Percentiles rank a stretch among this genome's conserved stretches.
phyloP scores from a whole-genome alignment of 2,329 filamentous ascomycete species.

The Pseudogymnoascus sp. region DNA sequence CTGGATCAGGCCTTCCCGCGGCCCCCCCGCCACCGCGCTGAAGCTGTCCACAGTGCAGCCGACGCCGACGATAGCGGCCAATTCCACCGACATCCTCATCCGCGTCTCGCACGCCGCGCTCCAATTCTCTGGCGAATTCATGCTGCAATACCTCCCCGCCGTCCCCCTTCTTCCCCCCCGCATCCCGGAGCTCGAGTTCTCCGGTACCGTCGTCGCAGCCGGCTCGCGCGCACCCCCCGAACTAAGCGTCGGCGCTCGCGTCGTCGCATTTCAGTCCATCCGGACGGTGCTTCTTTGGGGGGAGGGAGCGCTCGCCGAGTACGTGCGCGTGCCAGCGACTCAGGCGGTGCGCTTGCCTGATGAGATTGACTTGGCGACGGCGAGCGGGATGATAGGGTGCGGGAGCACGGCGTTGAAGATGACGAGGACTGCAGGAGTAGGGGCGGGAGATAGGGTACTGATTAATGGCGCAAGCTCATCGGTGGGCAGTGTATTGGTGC shows the following conservation, averaged over 20 bases:
- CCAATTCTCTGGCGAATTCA: slow-evolving; percentile 10
- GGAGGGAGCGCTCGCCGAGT: neutral
- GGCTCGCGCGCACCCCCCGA: slow-evolving; percentile 8
- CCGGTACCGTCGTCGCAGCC: slow-evolving; percentile 10
- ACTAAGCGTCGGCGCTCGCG: slow-evolving; percentile 5
- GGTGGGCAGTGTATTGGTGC: slow-evolving; percentile 8
- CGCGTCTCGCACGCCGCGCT: slow-evolving; percentile 11
- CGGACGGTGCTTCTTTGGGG: neutral
- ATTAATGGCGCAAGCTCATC: slow-evolving; percentile 11
- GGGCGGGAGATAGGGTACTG: slow-evolving; percentile 8
- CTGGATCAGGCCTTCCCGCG: neutral
- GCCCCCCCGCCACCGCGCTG: neutral
- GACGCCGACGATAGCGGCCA: neutral
- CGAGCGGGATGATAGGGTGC: neutral
- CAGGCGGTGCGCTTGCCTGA: neutral
- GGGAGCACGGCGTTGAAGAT: slow-evolving; percentile 9
- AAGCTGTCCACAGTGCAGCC: neutral
- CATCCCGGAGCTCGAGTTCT: slow-evolving; percentile 12
- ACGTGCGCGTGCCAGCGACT: neutral
- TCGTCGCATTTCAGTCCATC: neutral
- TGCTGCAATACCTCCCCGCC: slow-evolving; percentile 2
- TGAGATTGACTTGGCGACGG: neutral
- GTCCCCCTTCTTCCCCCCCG: slow-evolving; percentile 1
- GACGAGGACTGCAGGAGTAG: slow-evolving; percentile 5
- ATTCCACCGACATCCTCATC: slow-evolving; percentile 1